These are phyloP conservation scores for Pisolithus marmoratus DNA, from an alignment of 768 basidiomycete genomes.

Conservation along the genomic window DNA sequence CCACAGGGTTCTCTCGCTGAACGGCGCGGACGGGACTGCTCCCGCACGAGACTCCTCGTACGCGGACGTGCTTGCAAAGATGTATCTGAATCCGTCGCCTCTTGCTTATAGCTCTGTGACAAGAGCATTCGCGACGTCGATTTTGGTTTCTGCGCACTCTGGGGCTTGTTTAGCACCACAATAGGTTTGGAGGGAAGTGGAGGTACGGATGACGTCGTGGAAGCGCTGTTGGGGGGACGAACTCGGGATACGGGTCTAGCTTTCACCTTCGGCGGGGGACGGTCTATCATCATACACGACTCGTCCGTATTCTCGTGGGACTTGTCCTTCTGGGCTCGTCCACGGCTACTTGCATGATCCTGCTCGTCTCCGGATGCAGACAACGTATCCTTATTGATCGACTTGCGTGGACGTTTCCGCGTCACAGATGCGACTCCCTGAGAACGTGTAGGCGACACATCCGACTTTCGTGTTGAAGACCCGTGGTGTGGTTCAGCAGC, in stretches of 20 bases:
- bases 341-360: constrained; percentile 2
- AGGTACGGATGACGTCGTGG: not conserved
- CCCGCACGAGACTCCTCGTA: constrained; percentile 15
- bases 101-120: constrained; percentile 15
- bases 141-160: constrained; percentile 3
- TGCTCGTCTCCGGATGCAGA: constrained; percentile 16
- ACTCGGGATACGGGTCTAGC: constrained; percentile 10
- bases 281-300: constrained; percentile 8
- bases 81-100: constrained; percentile 18
- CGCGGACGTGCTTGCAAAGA: constrained; percentile 12
- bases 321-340: constrained; percentile 7
- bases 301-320: constrained; percentile 1
- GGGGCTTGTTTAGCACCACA: constrained; percentile 2
- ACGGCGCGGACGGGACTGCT: constrained; percentile 13
- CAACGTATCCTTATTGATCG: constrained; percentile 12
- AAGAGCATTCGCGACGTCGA: constrained; percentile 12
- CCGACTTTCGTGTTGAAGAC: constrained; percentile 17
- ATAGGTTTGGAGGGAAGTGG: too few relatives aligned
- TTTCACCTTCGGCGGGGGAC: constrained; percentile 4
- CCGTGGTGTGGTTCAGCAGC: not conserved
- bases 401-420: constrained; percentile 22
- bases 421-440: constrained; percentile 7
- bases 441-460: constrained; percentile 20
- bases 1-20: constrained; percentile 1
- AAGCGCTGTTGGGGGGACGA: constrained; percentile 4